Evolutionary conservation across 768 basidiomycete species (phyloP).

Genomic region (Mrakia blollopis): DNA sequence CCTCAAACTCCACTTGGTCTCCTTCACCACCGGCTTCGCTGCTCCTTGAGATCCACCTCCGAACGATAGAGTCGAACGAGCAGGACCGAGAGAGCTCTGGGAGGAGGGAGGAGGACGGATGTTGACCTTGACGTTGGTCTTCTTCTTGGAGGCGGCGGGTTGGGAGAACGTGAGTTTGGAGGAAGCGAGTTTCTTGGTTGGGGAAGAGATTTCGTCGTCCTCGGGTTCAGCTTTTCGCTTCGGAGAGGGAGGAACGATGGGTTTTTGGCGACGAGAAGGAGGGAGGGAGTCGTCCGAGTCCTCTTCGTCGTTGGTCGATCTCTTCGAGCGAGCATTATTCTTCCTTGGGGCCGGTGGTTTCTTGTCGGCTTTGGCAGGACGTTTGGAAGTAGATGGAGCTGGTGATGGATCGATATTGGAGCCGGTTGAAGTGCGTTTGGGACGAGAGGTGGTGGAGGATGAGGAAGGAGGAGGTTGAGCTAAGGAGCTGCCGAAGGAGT

Average conservation of each 20-base stretch:
- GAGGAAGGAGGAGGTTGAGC: background rate
- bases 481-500: background rate
- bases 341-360: background rate
- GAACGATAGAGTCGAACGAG: background rate
- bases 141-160: too few relatives aligned
- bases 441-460: background rate
- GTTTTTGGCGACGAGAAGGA: background rate
- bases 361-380: background rate
- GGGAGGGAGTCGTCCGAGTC: background rate
- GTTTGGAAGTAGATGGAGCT: background rate
- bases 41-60: background rate
- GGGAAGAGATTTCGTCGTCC: background rate
- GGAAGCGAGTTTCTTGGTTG: background rate
- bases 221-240: background rate
- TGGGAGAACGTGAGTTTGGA: background rate
- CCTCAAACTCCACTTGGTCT: conserved; percentile 7
- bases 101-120: background rate
- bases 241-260: background rate
- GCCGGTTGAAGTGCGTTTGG: background rate
- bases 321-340: background rate
- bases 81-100: background rate
- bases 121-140: background rate
- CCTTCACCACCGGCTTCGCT: background rate
- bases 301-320: background rate
- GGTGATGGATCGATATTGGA: background rate